Base-by-base conservation (phyloP, 192 early-diverging fungal genomes). In the Hyaloraphidium curvatum region DNA sequence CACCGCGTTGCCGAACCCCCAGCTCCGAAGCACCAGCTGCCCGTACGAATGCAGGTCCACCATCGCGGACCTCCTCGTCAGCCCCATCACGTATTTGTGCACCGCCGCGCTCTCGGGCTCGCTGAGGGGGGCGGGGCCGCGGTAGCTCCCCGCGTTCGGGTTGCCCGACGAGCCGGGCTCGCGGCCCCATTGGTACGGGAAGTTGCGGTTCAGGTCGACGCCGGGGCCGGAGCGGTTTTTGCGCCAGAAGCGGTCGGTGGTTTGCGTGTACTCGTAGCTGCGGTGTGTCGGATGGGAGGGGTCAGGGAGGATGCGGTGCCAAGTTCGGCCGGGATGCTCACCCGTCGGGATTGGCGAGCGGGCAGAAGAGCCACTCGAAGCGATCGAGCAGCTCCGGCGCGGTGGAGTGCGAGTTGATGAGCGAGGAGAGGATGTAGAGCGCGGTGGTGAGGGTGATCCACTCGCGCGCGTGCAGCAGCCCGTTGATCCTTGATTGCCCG, bases 41-140 rank as follows among this genome's bases (percentile, higher is more conserved):
- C 63, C 66, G 59, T 72, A 78, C 17, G 70, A 69, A 54, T 78
- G 76, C 30, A 75, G 66, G 53, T 78, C 76, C 28, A 78, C 67
- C 1, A 65, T 73, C 16, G 71, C 76, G 7, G 33, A 37, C 9
- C 33, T n/a, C n/a, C 33, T 7, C 4, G 11, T 19, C 7, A 48
- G 7, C 9, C 43, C 14, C 14, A 48, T 14, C 7, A 75, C 73
- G 54, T 66, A 74, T 11, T 67, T 62, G 55, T 63, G 62, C 21
- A 74, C 23, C 1, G 69, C 73, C 41, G 70, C 52, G 23, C 66
- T 61, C 48, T 66, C 67, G n/a, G 67, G 67, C 25, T 68, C 67
- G 29, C 64, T 66, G 3, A 56, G 63, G 5, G 64, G 63, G 29
- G 27, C 40, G 1, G 67, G 67, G n/a, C 62, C 62, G 16, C 52